Conservation (phyloP, 2,329 filamentous ascomycete species). For the Lachnellula willkommii region DNA sequence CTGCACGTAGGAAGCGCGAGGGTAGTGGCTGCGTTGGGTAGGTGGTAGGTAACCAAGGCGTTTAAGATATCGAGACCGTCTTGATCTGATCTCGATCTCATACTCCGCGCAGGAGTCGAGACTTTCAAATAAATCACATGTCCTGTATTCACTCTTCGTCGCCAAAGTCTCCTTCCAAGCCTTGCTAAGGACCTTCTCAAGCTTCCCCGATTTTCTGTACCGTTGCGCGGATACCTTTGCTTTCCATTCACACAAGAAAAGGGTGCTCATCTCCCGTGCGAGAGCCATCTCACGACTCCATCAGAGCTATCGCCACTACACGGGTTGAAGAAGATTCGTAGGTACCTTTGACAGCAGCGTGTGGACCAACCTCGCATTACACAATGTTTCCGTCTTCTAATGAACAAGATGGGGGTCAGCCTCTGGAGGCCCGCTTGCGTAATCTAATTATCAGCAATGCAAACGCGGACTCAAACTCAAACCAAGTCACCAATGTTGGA, state of each 20-base stretch:
- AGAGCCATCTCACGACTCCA: not conserved
- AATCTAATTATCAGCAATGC: slow-evolving; percentile 54
- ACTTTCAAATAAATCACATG: not conserved
- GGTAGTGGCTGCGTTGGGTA: too few species aligned
- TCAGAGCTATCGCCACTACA: too few species aligned
- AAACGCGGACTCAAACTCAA: slow-evolving; percentile 7
- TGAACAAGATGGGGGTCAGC: slow-evolving; percentile 10
- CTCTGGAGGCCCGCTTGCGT: slow-evolving; percentile 53
- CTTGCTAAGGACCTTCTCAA: too few species aligned
- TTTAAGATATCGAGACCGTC: not conserved
- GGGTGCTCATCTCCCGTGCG: not conserved
- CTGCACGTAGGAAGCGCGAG: not conserved
- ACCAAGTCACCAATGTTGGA: not conserved
- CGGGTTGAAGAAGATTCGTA: not conserved
- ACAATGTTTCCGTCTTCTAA: slow-evolving; percentile 21
- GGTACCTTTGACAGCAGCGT: not conserved
- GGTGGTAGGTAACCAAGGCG: not conserved
- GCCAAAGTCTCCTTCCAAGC: too few species aligned
- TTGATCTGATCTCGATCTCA: too few species aligned
- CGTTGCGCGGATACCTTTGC: not conserved
- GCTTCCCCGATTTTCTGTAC: too few species aligned
- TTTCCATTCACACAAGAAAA: not conserved
- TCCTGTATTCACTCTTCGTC: too few species aligned
- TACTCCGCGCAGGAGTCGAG: not conserved
- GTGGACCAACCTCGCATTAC: not conserved